Percentiles rank a stretch among this genome's conserved stretches.
These are phyloP conservation scores for Arthrinium puccinioides DNA, from an alignment of 2,329 filamentous ascomycete genomes.

Conservation along the genomic window DNA sequence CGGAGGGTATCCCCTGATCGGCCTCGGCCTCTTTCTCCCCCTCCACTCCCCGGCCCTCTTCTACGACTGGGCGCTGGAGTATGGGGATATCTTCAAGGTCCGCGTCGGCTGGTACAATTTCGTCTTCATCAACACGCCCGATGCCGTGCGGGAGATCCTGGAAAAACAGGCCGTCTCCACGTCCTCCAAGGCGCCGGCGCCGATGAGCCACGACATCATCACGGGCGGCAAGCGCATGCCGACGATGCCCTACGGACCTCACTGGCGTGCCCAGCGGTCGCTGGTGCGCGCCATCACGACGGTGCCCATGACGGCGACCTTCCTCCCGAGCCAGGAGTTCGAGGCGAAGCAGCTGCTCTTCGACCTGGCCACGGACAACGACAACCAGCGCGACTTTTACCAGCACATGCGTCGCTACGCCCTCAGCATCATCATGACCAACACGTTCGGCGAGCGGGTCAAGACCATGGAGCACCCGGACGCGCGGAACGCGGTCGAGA, in stretches of 20 bases:
- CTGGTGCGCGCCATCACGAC: conserved; percentile 31
- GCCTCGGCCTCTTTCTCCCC: conserved; percentile 9
- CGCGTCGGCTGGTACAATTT: conserved; percentile 36
- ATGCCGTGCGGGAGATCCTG: conserved; percentile 35
- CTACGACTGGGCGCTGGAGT: conserved; percentile 28
- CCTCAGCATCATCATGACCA: conserved; percentile 21
- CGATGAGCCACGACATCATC: conserved; percentile 30
- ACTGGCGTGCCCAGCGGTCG: conserved; percentile 30
- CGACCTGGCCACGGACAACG: conserved; percentile 28
- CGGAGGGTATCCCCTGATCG: conserved; percentile 8
- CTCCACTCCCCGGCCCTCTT: conserved; percentile 6
- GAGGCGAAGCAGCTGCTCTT: conserved; percentile 35
- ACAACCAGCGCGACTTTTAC: conserved; percentile 18
- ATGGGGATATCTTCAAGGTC: conserved; percentile 37
- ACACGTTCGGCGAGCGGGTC: conserved; percentile 17
- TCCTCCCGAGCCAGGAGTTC: conserved; percentile 35
- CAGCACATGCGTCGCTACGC: conserved; percentile 20
- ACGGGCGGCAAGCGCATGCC: conserved; percentile 30
- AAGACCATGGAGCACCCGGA: conserved; percentile 15
- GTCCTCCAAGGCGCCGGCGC: conserved; percentile 26
- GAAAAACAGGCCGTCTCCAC: conserved; percentile 27
- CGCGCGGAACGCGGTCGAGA: conserved; percentile 7
- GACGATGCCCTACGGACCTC: conserved; percentile 30
- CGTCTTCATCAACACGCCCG: conserved; percentile 34
- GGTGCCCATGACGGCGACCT: conserved; percentile 25